Evolutionary conservation across 2,329 filamentous ascomycete species (phyloP).

Genomic region (Dryadomyces quercivorus): DNA sequence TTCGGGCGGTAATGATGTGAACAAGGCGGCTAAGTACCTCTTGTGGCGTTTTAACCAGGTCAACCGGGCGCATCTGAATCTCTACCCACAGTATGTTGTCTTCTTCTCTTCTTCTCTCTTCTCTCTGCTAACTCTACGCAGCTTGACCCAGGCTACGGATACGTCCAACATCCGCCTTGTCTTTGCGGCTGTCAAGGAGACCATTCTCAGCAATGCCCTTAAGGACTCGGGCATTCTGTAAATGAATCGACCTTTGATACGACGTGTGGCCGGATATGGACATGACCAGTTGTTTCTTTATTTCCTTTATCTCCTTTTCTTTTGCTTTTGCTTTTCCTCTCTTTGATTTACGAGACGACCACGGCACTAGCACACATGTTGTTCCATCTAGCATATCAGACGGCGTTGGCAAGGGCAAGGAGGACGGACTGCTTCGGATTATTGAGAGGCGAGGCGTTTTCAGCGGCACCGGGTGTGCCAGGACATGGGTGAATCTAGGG

Average conservation of each 20-base stretch:
- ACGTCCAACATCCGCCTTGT: slow-evolving; percentile 97
- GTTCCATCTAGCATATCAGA: slow-evolving; percentile 1
- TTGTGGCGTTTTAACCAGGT: slow-evolving; percentile 99
- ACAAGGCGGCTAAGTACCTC: slow-evolving; percentile 93
- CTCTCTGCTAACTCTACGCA: slow-evolving; percentile 26
- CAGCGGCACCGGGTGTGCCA: background rate
- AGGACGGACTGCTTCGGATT: background rate
- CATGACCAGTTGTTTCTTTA: background rate
- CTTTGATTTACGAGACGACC: background rate
- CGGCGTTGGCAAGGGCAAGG: slow-evolving; percentile 1
- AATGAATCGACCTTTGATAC: slow-evolving; percentile 17
- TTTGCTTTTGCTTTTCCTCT: too few relatives aligned
- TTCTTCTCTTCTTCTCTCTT: background rate
- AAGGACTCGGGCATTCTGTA: slow-evolving; percentile 95
- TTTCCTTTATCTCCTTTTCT: background rate
- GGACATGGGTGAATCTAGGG: too few relatives aligned
- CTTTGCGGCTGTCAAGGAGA: slow-evolving; percentile 97
- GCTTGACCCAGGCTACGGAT: slow-evolving; percentile 95
- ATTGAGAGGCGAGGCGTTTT: background rate
- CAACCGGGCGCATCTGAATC: slow-evolving; percentile 86
- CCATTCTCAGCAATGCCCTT: slow-evolving; percentile 93
- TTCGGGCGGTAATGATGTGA: slow-evolving; percentile 93
- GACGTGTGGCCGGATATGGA: background rate
- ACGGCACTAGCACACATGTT: background rate
- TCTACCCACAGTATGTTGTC: slow-evolving; percentile 77